Base-by-base conservation (phyloP, 2,329 filamentous ascomycete species). In the Exserohilum rostratum region DNA sequence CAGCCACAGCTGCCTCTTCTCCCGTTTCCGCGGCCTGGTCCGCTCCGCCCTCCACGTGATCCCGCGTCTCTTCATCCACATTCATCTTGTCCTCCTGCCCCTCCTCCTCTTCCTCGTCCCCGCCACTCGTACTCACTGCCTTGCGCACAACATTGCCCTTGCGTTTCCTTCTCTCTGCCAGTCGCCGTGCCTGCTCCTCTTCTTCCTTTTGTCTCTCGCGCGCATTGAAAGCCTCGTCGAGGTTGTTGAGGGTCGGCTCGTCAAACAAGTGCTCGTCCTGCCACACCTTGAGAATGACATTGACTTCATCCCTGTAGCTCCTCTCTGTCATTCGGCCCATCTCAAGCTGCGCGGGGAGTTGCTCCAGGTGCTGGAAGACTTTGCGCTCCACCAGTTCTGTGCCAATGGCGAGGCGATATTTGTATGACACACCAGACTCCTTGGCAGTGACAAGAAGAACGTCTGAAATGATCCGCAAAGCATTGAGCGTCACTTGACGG, bases 301-400 rank as follows among this genome's bases (percentile, higher is more conserved):
- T 72, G 11, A 77, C 63, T 25, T 70, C 65, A 3, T 70, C 62
- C 29, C 69, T 58, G 52, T 68, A 77, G 31, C 61, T 64, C 58
- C 95, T 90, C 3, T 88, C 87, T 17, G 90, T 87, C 58, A 96
- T 78, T 1, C 90, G 85, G 9, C 93, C 93, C 91, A 92, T 96
- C 39, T 82, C 82, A 18, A 90, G 77, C 49, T 85, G 86, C 64
- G 88, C 87, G 6, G 91, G 86, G 55, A 96, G 83, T 50, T 84
- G 78, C 1, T 92, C 92, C 3, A 97, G 82, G 39, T 84, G 82
- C 67, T 90, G 89, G 66, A 96, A 96, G 0, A 88, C 85, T 53
- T 85, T 84, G 51, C 86, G 84, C 7, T 84, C 78, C 27, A 85
- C 85, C 20, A 97, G 80, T 1, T 88, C 85, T 0, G 81, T 80